Evolutionary conservation across 2,329 filamentous ascomycete genomes (phyloP), one percentile per base, ranked within the genome.

Genomic region (Alternaria burnsii): DNA sequence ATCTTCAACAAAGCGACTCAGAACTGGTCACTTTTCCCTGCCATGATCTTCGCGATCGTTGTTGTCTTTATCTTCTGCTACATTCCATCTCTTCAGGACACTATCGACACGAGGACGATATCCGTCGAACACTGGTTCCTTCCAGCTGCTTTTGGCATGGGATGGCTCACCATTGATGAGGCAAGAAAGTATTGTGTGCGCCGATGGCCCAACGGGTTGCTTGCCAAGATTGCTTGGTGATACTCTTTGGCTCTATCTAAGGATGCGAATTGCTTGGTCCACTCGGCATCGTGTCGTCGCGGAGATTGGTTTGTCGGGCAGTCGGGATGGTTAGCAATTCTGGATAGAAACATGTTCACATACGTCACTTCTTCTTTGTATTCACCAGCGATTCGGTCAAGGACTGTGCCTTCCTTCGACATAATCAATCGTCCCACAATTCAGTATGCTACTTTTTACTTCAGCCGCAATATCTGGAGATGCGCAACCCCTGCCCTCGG

Each of bases 111-210:
- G 0, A 83, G 86, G 0, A 72, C 79, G 0, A 87, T 94, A 0
- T 89, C 91, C 0, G 87, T 88, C 0, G 90, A 91, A 76, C 83
- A 93, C 71, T 94, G 89, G 86, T 93, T 94, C 75, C 72, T 94
- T 51, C 91, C 91, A 0, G 88, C 91, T 73, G 85, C 88, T 0
- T 93, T 93, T 76, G 91, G 91, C 0, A 62, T 90, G 24, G 87
- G 81, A 0, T 82, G 91, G 38, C 73, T 93, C 52, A 69, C 88
- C 10, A 72, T 91, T 18, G 90, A 93, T 71, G 91, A 93, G 78
- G 80, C 69, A 11, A 84, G 90, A 61, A 92, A 92, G 75, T 89
- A 80, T 54, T 78, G 78, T 22, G 85, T 91, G 2, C 82, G 89
- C 58, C 86, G 75, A 55, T 88, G 84, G 79, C 89, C 89, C 0